A percentile compares a stretch with the other conserved stretches of the same genome.
Evolutionary conservation across 2,329 filamentous ascomycete species (phyloP).

Genomic region (Fusarium ramigenum): DNA sequence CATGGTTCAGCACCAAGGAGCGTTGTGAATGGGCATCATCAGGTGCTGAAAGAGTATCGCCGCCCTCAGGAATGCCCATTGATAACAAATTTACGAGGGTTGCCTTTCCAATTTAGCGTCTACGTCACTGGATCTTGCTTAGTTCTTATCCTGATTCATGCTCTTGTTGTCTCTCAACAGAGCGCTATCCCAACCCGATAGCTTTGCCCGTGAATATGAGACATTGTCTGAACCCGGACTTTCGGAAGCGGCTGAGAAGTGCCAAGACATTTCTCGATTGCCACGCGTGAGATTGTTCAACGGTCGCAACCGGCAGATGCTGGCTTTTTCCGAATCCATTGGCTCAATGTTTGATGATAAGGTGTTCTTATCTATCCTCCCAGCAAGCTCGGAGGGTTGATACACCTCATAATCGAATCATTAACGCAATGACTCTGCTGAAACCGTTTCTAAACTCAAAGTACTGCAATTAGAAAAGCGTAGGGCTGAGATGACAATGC

Average conservation of each 20-base stretch:
- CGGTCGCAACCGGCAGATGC: constrained; percentile 2
- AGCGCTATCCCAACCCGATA: not conserved
- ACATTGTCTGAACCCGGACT: not conserved
- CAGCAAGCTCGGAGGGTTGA: not conserved
- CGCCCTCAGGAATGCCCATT: not conserved
- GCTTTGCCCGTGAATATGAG: not conserved
- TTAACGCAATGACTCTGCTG: not conserved
- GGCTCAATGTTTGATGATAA: not conserved
- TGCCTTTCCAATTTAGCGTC: not conserved
- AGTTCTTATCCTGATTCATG: not conserved
- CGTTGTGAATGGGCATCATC: not conserved
- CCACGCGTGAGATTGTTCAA: constrained; percentile 2
- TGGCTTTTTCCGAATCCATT: not conserved
- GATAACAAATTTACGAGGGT: not conserved
- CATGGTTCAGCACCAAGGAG: not conserved
- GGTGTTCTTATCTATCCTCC: not conserved
- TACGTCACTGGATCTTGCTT: not conserved
- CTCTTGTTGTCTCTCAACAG: not conserved
- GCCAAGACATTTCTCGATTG: constrained; percentile 5
- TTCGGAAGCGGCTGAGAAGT: constrained; percentile 1
- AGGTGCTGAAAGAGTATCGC: not conserved
- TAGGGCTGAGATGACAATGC: constrained; percentile 17
- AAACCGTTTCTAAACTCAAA: not conserved
- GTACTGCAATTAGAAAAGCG: not conserved
- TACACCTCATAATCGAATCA: not conserved